Percentiles rank a stretch among this genome's conserved stretches.
These are phyloP conservation scores for Juncus inflexus DNA, from an alignment of 176 grass and related monocot species.

Conservation along the genomic window DNA sequence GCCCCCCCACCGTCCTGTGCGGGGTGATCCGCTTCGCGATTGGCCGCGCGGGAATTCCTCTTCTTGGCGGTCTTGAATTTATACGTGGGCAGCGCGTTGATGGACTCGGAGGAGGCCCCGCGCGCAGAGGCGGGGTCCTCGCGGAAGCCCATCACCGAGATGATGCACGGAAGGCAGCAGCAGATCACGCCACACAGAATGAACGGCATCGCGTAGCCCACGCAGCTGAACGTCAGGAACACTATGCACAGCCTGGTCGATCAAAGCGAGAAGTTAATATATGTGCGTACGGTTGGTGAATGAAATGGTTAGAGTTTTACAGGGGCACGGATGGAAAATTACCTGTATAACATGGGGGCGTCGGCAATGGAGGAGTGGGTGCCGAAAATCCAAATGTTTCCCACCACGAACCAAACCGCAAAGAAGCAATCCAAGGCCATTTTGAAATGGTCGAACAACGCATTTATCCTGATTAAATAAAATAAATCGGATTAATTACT, in stretches of 20 bases:
- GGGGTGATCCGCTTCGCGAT: not conserved
- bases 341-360: conserved; percentile 97
- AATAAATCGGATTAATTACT: conserved; percentile 4
- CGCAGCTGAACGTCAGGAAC: conserved; percentile 92
- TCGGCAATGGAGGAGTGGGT: conserved; percentile 52
- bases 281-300: no score
- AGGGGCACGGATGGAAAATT: not conserved
- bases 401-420: conserved; percentile 95
- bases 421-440: conserved; percentile 98
- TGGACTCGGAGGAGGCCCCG: conserved; percentile 78
- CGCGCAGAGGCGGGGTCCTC: conserved; percentile 66
- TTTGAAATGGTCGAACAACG: conserved; percentile 94
- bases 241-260: conserved; percentile 80
- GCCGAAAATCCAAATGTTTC: conserved; percentile 95
- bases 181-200: conserved; percentile 92
- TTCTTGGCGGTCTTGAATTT: conserved; percentile 83
- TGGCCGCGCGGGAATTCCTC: conserved; percentile 37
- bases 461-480: conserved; percentile 67
- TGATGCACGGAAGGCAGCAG: conserved; percentile 85
- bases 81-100: conserved; percentile 79
- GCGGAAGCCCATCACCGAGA: conserved; percentile 87
- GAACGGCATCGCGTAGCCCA: conserved; percentile 95
- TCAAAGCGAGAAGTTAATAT: not conserved
- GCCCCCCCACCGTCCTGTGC: not conserved
- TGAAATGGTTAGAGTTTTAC: not conserved